phyloP scores from a whole-genome alignment of 202 grass and related monocot species.

The Brachypodium distachyon region DNA sequence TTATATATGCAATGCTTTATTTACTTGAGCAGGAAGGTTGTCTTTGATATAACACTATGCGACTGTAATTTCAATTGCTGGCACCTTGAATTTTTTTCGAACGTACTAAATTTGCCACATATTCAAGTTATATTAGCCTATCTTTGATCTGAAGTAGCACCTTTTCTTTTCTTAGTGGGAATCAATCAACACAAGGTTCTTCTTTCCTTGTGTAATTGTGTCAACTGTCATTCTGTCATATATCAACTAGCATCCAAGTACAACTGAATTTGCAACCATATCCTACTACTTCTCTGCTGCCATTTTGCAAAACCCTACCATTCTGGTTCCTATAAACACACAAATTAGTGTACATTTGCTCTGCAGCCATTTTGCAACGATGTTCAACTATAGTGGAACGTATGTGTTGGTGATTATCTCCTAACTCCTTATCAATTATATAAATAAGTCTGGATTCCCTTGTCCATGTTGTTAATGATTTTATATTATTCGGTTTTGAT shows the following conservation, averaged over 20 bases:
- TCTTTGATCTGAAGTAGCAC: not conserved
- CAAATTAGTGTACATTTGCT: not conserved
- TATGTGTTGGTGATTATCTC: not conserved
- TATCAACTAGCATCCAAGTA: not conserved
- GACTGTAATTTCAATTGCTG: not conserved
- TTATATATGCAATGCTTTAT: constrained; percentile 6
- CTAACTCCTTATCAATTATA: not conserved
- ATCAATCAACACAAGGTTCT: not conserved
- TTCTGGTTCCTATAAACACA: not conserved
- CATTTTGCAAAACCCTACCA: not conserved
- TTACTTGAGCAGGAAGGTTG: not conserved
- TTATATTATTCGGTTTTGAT: not conserved
- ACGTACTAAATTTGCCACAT: not conserved
- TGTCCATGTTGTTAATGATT: not conserved
- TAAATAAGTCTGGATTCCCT: not conserved
- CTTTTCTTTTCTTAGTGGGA: not conserved
- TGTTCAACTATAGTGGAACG: not conserved
- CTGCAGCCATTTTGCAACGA: constrained; percentile 7
- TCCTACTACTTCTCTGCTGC: too few relatives aligned
- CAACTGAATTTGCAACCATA: constrained; percentile 3
- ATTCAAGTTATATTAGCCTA: not conserved
- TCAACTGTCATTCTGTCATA: too few relatives aligned
- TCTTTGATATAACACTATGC: not conserved
- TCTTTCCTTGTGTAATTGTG: not conserved
- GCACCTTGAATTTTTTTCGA: not conserved